Conservation (phyloP, 1,284 basidiomycete species). For the Trametes hirsuta region DNA sequence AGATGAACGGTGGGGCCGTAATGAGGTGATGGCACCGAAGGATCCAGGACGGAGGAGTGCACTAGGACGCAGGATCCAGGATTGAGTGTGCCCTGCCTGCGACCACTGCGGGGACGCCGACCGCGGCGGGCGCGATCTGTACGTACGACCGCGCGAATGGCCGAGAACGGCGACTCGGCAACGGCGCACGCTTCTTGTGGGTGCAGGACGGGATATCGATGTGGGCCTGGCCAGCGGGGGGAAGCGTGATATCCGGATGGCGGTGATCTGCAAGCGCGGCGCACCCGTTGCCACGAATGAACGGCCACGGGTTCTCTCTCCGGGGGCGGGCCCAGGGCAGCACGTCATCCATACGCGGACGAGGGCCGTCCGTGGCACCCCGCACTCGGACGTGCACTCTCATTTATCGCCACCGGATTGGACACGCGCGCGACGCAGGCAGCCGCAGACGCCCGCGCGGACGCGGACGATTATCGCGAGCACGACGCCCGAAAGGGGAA, state of each 20-base stretch:
- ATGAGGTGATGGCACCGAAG: slow-evolving; percentile 15
- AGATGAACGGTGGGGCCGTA: slow-evolving; percentile 20
- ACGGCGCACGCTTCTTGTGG: slow-evolving; percentile 1
- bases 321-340: slow-evolving; percentile 14
- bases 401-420: slow-evolving; percentile 18
- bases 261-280: slow-evolving; percentile 19
- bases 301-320: slow-evolving; percentile 8
- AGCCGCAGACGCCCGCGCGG: not conserved
- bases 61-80: too few species aligned
- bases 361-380: not conserved
- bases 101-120: slow-evolving; percentile 16
- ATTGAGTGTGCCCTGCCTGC: not conserved
- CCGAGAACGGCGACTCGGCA: slow-evolving; percentile 4
- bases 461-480: slow-evolving; percentile 23
- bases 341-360: not conserved
- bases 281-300: slow-evolving; percentile 13
- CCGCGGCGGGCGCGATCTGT: slow-evolving; percentile 1
- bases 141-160: slow-evolving; percentile 9
- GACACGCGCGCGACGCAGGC: not conserved
- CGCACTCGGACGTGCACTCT: slow-evolving; percentile 1
- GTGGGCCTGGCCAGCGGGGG: not conserved
- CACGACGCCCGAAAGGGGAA: slow-evolving; percentile 9
- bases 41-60: not conserved
- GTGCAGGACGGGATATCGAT: not conserved
- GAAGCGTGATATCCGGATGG: slow-evolving; percentile 16